These are phyloP conservation scores for Ophiostoma piceae DNA, from an alignment of 2,329 filamentous ascomycete species.

Conservation along the genomic window DNA sequence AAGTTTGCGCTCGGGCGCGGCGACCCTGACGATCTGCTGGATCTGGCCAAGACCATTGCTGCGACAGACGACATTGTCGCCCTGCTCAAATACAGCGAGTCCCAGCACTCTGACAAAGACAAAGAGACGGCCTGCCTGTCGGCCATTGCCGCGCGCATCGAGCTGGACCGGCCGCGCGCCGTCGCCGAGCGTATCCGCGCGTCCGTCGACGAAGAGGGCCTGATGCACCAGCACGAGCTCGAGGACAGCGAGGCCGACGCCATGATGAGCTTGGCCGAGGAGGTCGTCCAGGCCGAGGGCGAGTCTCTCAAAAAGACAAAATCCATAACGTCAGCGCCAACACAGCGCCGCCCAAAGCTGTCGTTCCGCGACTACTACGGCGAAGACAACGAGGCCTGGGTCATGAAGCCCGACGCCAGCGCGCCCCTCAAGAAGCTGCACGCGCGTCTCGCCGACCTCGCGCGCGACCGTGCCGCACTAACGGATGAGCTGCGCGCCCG, in stretches of 20 bases:
- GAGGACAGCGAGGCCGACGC: slow-evolving; percentile 67
- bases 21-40: slow-evolving; percentile 85
- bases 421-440: slow-evolving; percentile 62
- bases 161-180: slow-evolving; percentile 59
- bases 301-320: neutral
- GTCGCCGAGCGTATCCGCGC: slow-evolving; percentile 66
- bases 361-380: slow-evolving; percentile 55
- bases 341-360: slow-evolving; percentile 10
- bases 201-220: slow-evolving; percentile 87
- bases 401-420: slow-evolving; percentile 66
- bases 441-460: slow-evolving; percentile 55
- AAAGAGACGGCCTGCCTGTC: slow-evolving; percentile 32
- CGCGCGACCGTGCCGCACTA: slow-evolving; percentile 56
- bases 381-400: slow-evolving; percentile 56
- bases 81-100: slow-evolving; percentile 36
- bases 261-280: slow-evolving; percentile 67
- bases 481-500: slow-evolving; percentile 56
- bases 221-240: slow-evolving; percentile 72
- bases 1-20: slow-evolving; percentile 90
- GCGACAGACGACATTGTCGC: slow-evolving; percentile 63
- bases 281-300: slow-evolving; percentile 63
- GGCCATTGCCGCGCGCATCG: slow-evolving; percentile 52
- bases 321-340: neutral
- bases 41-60: slow-evolving; percentile 72
- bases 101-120: slow-evolving; percentile 18